Evolutionary conservation across 2,329 filamentous ascomycete genomes (phyloP).

Genomic region (Bipolaris cookei): DNA sequence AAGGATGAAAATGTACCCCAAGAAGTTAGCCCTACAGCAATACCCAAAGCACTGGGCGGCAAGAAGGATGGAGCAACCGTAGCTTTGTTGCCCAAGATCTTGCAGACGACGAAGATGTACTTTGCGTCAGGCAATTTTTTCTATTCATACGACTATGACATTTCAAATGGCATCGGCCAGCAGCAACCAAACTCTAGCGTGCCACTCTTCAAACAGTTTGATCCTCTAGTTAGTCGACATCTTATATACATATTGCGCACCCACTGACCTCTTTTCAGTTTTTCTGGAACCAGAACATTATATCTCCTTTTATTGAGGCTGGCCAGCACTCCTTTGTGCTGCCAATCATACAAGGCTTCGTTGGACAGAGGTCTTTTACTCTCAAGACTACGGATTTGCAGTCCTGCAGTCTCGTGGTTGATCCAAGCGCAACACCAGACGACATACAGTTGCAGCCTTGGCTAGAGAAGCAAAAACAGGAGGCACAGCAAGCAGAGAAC

Average conservation of each 20-base stretch:
- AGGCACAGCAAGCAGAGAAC: conserved; percentile 26
- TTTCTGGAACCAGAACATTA: conserved; percentile 88
- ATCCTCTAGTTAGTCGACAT: conserved; percentile 63
- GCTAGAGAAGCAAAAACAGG: conserved; percentile 40
- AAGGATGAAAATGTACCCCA: conserved; percentile 28
- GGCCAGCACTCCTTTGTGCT: conserved; percentile 74
- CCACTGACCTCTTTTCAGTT: conserved; percentile 56
- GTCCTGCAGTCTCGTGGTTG: conserved; percentile 44
- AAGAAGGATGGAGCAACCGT: conserved; percentile 42
- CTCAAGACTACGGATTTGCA: conserved; percentile 61
- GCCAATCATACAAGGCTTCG: conserved; percentile 91
- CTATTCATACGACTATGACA: conserved; percentile 93
- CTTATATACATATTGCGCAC: neutral
- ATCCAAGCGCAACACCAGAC: conserved; percentile 40
- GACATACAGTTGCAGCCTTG: conserved; percentile 46
- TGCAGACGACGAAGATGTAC: conserved; percentile 82
- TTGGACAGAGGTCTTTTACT: conserved; percentile 83
- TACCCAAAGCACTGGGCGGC: conserved; percentile 44
- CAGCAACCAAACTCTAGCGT: conserved; percentile 55
- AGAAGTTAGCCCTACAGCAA: conserved; percentile 41
- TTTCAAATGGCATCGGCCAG: conserved; percentile 70
- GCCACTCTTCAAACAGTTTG: conserved; percentile 74
- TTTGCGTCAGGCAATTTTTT: conserved; percentile 87
- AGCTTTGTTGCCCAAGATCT: conserved; percentile 76
- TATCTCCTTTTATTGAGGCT: conserved; percentile 74